A percentile compares a stretch with the other conserved stretches of the same genome.
These are phyloP conservation scores for Parsonsia alboflavescens DNA, from an alignment of 257 asterid species.

Conservation along the genomic window DNA sequence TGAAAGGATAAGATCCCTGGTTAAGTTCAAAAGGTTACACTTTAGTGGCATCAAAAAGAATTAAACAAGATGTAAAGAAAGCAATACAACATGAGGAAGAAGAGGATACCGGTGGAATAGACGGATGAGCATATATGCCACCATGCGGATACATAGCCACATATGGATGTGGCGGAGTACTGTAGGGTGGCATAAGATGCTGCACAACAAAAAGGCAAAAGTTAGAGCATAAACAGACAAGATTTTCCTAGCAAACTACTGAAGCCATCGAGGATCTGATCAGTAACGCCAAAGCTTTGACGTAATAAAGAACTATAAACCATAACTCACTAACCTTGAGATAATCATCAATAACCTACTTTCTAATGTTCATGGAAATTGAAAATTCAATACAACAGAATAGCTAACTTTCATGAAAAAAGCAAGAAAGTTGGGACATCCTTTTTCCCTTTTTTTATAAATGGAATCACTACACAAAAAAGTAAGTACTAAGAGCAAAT, in stretches of 20 bases:
- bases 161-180: slow-evolving; percentile 93
- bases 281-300: neutral
- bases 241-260: neutral
- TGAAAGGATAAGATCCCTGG: slow-evolving; percentile 90
- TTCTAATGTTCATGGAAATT: neutral
- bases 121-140: slow-evolving; percentile 88
- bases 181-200: slow-evolving; percentile 96
- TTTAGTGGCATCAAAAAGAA: slow-evolving; percentile 15
- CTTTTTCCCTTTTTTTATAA: neutral
- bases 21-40: slow-evolving; percentile 12
- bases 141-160: slow-evolving; percentile 98
- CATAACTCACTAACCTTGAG: neutral
- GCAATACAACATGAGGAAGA: slow-evolving; percentile 8
- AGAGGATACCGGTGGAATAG: slow-evolving; percentile 75
- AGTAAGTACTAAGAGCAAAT: neutral
- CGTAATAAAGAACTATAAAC: neutral
- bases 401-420: neutral
- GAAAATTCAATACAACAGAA: neutral
- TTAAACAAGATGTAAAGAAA: slow-evolving; percentile 4
- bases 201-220: slow-evolving; percentile 29
- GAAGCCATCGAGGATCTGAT: slow-evolving; percentile 3
- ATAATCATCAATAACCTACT: neutral
- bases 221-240: slow-evolving; percentile 6
- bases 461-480: neutral
- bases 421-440: neutral